Evolutionary conservation across 2,329 filamentous ascomycete species (phyloP), one percentile per base, ranked within the genome.

Genomic region (Xylariaceae sp.): DNA sequence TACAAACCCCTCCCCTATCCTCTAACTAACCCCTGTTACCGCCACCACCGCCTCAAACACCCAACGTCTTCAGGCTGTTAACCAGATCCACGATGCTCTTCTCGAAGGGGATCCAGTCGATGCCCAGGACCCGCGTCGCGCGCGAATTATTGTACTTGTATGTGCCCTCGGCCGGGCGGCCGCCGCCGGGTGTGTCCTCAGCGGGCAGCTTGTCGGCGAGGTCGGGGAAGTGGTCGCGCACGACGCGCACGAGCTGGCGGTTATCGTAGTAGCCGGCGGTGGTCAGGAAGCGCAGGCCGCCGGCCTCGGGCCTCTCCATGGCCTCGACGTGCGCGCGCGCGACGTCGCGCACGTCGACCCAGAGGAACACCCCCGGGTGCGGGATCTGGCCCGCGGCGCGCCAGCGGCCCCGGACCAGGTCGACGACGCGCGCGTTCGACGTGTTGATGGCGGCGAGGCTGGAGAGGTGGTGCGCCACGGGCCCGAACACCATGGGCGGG

Each of bases 1-100:
- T 37, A 37, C 32, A 16, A 5, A 7, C 32, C 14, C 32, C 32
- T 12, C 14, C 32, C 5, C 9, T 37, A n/a, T n/a, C n/a, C n/a
- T n/a, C n/a, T n/a, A n/a, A n/a, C n/a, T n/a, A n/a, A n/a, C n/a
- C n/a, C n/a, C n/a, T n/a, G n/a, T n/a, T n/a, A n/a, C 32, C 32
- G 32, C 32, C 32, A 3, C 14, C 32, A 7, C 9, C 21, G 37
- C 32, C 20, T 59, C 58, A 73, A 10, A 66, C 68, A 4, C 69
- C 67, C n/a, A 77, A 67, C n/a, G 67, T 68, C 71, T 88, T 80
- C 65, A 91, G 71, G 29, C 82, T 87, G 72, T 83, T 83, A 18
- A 89, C 79, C 6, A 86, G 80, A 66, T 91, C 88, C 5, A 80
- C 75, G 23, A 88, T 77, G 23, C 77, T 81, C 73, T 87, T 78